Conservation (phyloP, 441 rosid genomes). For the Viola pubescens region DNA sequence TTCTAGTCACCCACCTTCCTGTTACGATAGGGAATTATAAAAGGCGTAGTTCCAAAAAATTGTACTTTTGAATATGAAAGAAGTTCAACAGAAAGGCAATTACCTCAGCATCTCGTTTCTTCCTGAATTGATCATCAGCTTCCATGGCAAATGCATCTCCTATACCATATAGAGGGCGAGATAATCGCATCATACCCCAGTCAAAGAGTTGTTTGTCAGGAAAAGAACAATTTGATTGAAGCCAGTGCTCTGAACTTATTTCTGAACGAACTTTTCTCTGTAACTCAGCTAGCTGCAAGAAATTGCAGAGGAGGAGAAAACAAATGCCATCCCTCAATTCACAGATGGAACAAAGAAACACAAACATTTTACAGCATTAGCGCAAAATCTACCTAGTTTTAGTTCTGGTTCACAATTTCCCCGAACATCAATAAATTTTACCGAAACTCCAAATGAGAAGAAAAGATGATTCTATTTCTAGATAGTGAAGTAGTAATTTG, state of each 20-base stretch:
- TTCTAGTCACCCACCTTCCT: not conserved
- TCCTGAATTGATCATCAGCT: conserved; percentile 82
- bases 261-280: conserved; percentile 70
- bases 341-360: conserved; percentile 11
- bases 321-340: conserved; percentile 24
- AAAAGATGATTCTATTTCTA: not conserved
- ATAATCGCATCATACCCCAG: conserved; percentile 93
- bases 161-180: conserved; percentile 72
- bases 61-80: not conserved
- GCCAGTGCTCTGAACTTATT: conserved; percentile 87
- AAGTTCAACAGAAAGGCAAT: conserved; percentile 5
- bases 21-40: too few relatives aligned
- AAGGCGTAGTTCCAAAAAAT: too few relatives aligned
- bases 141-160: conserved; percentile 87
- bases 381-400: not conserved
- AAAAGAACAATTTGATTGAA: conserved; percentile 59
- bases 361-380: not conserved
- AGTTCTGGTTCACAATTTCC: not conserved
- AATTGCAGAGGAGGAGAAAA: conserved; percentile 29
- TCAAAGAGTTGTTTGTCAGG: conserved; percentile 75
- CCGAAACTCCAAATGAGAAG: not conserved
- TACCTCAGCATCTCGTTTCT: conserved; percentile 97
- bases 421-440: not conserved
- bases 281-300: conserved; percentile 68
- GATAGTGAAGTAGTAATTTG: not conserved